A percentile compares a stretch with the other conserved stretches of the same genome.
Evolutionary conservation across 345 rosid genomes (phyloP).

Genomic region (Microthlaspi erraticum): DNA sequence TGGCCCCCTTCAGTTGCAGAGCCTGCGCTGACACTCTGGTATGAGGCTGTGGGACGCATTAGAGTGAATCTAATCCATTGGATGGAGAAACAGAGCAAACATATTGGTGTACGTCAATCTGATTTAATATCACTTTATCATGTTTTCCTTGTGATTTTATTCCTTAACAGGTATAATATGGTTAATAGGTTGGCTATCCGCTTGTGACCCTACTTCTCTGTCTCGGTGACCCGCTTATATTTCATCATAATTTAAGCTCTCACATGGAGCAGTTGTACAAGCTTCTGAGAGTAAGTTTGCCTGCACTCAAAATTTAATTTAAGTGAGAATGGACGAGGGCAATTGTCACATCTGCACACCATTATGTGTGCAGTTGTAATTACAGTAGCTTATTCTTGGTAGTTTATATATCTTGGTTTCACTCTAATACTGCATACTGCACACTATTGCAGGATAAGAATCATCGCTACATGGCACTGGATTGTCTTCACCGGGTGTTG

Average conservation of each 20-base stretch:
- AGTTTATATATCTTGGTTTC: slow-evolving; percentile 27
- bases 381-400: slow-evolving; percentile 6
- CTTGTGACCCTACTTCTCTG: slow-evolving; percentile 98
- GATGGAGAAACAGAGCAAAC: slow-evolving; percentile 99
- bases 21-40: slow-evolving; percentile 91
- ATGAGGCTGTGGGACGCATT: slow-evolving; percentile 95
- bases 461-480: slow-evolving; percentile 96
- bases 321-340: slow-evolving; percentile 11
- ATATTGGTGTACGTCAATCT: slow-evolving; percentile 73
- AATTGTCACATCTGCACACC: slow-evolving; percentile 21
- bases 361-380: slow-evolving; percentile 17
- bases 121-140: slow-evolving; percentile 11
- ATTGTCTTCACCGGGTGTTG: slow-evolving; percentile 95
- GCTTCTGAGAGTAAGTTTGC: slow-evolving; percentile 82
- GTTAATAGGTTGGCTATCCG: slow-evolving; percentile 90
- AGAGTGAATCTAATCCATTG: slow-evolving; percentile 82
- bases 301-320: slow-evolving; percentile 20
- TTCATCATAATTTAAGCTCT: slow-evolving; percentile 77
- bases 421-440: slow-evolving; percentile 19
- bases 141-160: slow-evolving; percentile 23
- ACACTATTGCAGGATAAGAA: slow-evolving; percentile 83
- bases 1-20: slow-evolving; percentile 98
- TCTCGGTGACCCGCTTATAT: slow-evolving; percentile 95
- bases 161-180: slow-evolving; percentile 35
- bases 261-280: slow-evolving; percentile 99